A percentile compares a stretch with the other conserved stretches of the same genome.
These are phyloP conservation scores for Pistacia vera DNA, from an alignment of 345 rosid species.

Conservation along the genomic window DNA sequence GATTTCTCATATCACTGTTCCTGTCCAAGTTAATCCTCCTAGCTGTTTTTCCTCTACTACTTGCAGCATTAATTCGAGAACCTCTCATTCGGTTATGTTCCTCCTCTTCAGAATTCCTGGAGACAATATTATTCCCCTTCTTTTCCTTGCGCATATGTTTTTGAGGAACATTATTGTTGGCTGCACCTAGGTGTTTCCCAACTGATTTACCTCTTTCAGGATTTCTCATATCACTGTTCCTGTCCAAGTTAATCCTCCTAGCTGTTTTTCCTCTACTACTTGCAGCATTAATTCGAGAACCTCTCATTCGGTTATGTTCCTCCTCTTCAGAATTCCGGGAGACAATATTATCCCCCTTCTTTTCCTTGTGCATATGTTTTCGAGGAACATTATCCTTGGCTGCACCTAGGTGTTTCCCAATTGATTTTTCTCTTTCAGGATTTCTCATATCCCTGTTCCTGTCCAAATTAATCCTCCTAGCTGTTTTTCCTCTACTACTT, in stretches of 20 bases:
- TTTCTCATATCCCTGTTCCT: constrained; percentile 3
- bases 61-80: constrained; percentile 12
- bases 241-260: constrained; percentile 13
- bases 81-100: constrained; percentile 23
- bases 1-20: constrained; percentile 4
- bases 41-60: constrained; percentile 19
- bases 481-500: constrained; percentile 18
- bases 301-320: constrained; percentile 22
- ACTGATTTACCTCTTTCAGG: constrained; percentile 20
- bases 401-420: not conserved
- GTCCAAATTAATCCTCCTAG: constrained; percentile 13
- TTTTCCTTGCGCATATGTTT: not conserved
- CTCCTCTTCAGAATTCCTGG: constrained; percentile 16
- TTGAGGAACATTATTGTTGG: constrained; percentile 3
- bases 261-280: constrained; percentile 17
- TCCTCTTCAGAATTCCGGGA: constrained; percentile 7
- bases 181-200: not conserved
- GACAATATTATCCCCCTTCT: not conserved
- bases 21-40: constrained; percentile 12
- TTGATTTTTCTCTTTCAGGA: constrained; percentile 21
- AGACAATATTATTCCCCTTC: not conserved
- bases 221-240: constrained; percentile 1
- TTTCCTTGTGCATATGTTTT: not conserved
- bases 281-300: constrained; percentile 15
- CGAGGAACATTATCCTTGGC: constrained; percentile 4